Evolutionary conservation across 805 yeast species (phyloP).

Genomic region (Starmerella bacillaris): DNA sequence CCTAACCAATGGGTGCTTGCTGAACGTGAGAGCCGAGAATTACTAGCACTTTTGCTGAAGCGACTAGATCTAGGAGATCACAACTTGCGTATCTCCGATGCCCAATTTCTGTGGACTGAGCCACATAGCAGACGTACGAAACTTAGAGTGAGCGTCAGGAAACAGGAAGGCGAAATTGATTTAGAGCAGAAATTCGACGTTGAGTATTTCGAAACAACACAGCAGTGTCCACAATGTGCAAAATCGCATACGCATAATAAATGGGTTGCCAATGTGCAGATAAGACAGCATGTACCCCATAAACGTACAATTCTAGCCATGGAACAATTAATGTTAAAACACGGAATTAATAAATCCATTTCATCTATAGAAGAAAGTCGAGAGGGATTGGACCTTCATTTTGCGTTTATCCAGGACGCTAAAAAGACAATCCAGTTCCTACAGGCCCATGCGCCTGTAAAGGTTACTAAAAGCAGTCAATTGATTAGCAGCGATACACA

Average conservation of each 20-base stretch:
- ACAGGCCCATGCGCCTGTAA: constrained; percentile 66
- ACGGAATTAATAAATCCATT: constrained; percentile 85
- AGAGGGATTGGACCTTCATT: constrained; percentile 91
- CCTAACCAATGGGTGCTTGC: constrained; percentile 84
- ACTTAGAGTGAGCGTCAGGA: constrained; percentile 83
- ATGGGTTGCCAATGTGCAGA: constrained; percentile 95
- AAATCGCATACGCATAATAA: constrained; percentile 90
- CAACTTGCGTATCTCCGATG: constrained; percentile 76
- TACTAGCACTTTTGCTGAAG: constrained; percentile 70
- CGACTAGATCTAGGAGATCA: constrained; percentile 56
- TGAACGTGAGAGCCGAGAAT: constrained; percentile 72
- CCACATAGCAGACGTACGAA: constrained; percentile 94
- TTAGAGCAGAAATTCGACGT: constrained; percentile 90
- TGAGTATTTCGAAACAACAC: constrained; percentile 79
- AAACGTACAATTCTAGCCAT: constrained; percentile 89
- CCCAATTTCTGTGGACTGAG: constrained; percentile 95
- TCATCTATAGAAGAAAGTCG: constrained; percentile 79
- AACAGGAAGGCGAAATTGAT: constrained; percentile 83
- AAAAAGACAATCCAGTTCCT: constrained; percentile 85
- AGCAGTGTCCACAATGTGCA: constrained; percentile 98
- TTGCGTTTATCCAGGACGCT: constrained; percentile 77
- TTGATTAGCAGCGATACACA: constrained; percentile 83
- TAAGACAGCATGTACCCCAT: constrained; percentile 92
- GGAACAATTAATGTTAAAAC: constrained; percentile 85
- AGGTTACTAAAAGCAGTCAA: constrained; percentile 71